These are phyloP conservation scores for Galerina sulciceps DNA, from an alignment of 768 basidiomycete genomes.

Conservation along the genomic window DNA sequence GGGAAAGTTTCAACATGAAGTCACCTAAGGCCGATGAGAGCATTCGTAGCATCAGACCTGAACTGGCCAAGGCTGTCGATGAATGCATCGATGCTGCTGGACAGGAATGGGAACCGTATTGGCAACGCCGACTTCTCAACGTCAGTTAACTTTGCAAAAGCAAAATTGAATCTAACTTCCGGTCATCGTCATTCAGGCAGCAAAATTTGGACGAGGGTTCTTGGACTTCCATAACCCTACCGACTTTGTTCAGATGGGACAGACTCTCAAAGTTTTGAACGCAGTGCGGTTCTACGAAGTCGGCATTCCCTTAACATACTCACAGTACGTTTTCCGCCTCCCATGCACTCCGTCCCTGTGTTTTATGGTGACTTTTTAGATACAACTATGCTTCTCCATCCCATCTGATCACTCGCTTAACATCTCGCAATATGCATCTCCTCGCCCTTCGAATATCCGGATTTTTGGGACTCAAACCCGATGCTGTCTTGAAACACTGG, in stretches of 20 bases:
- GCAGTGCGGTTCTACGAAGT: slow-evolving; percentile 91
- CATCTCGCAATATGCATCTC: slow-evolving; percentile 87
- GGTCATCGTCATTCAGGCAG: slow-evolving; percentile 60
- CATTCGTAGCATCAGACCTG: slow-evolving; percentile 85
- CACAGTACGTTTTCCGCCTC: slow-evolving; percentile 64
- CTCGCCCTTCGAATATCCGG: slow-evolving; percentile 90
- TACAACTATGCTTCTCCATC: slow-evolving; percentile 82
- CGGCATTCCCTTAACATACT: slow-evolving; percentile 90
- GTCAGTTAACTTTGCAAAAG: slow-evolving; percentile 42
- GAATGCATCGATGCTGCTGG: slow-evolving; percentile 95
- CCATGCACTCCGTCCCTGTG: not conserved
- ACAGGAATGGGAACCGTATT: slow-evolving; percentile 86
- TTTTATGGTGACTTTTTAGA: slow-evolving; percentile 44
- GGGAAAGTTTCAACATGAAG: slow-evolving; percentile 82
- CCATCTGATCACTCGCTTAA: slow-evolving; percentile 80
- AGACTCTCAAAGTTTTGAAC: slow-evolving; percentile 91
- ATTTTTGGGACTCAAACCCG: slow-evolving; percentile 82
- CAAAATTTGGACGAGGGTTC: slow-evolving; percentile 94
- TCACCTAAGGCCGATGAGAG: slow-evolving; percentile 94
- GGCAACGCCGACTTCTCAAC: slow-evolving; percentile 86
- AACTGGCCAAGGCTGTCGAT: slow-evolving; percentile 85
- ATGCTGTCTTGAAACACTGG: slow-evolving; percentile 93
- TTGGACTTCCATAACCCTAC: slow-evolving; percentile 91
- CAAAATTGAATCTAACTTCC: not conserved
- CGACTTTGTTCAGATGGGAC: slow-evolving; percentile 92